Conservation (phyloP, 140 eudicot species). For the Artemisia princeps region DNA sequence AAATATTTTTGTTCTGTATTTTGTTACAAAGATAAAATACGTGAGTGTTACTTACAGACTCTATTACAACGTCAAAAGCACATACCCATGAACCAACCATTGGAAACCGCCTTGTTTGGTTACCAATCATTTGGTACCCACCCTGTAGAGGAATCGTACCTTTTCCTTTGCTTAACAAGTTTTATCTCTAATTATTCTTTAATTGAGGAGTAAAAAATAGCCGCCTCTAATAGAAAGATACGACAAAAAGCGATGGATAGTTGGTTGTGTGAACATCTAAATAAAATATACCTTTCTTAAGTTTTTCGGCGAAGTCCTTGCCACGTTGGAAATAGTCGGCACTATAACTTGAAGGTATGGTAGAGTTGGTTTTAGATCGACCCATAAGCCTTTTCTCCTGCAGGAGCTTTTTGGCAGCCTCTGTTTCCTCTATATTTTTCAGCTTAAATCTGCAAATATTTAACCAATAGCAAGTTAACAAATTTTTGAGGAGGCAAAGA, state of each 20-base stretch:
- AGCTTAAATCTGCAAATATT: conserved; percentile 65
- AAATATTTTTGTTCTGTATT: too few species aligned
- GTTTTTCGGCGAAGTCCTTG: conserved; percentile 86
- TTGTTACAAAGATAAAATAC: too few species aligned
- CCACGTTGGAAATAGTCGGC: conserved; percentile 95
- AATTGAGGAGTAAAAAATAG: background rate
- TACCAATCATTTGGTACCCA: too few species aligned
- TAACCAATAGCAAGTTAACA: conserved; percentile 2
- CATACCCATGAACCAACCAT: too few species aligned
- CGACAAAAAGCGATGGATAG: background rate
- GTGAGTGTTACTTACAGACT: too few species aligned
- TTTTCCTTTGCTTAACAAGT: too few species aligned
- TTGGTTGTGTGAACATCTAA: conserved; percentile 4
- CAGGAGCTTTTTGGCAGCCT: conserved; percentile 90
- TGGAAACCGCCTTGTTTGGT: too few species aligned
- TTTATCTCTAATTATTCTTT: background rate
- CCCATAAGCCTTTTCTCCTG: conserved; percentile 91
- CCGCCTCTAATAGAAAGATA: background rate
- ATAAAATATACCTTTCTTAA: conserved; percentile 55
- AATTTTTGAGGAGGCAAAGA: background rate
- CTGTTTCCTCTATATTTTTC: conserved; percentile 92
- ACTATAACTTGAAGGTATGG: conserved; percentile 74
- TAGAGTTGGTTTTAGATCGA: conserved; percentile 58
- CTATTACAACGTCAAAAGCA: too few species aligned
- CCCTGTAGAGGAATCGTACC: too few species aligned